Evolutionary conservation across 2,329 filamentous ascomycete species (phyloP).

Genomic region (Fusarium begoniae): DNA sequence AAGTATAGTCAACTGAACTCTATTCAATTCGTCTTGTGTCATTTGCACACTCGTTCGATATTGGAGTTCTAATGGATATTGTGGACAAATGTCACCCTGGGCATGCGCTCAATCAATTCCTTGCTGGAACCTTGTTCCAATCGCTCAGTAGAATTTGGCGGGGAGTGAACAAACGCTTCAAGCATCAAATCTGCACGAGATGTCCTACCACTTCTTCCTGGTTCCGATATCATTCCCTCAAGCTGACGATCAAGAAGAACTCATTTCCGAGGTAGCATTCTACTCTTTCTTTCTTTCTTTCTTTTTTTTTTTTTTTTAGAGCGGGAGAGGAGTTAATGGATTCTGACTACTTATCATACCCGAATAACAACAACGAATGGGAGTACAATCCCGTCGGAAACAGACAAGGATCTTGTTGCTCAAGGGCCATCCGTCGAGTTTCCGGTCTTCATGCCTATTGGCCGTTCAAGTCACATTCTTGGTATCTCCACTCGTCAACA

Average conservation of each 20-base stretch:
- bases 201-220: neutral
- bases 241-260: too few species aligned
- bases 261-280: neutral
- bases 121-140: accelerated
- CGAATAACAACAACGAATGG: neutral
- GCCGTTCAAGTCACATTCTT: neutral
- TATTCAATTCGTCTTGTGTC: neutral
- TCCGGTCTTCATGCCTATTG: neutral
- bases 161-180: neutral
- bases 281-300: neutral
- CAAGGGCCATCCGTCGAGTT: too few species aligned
- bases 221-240: too few species aligned
- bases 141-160: neutral
- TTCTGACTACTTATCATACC: accelerated
- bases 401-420: neutral
- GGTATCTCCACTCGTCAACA: neutral
- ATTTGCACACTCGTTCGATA: neutral
- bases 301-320: neutral
- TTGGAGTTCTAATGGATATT: accelerated
- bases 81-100: too few species aligned
- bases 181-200: neutral
- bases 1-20: neutral
- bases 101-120: neutral
- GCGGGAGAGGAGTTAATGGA: neutral
- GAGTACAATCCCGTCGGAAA: neutral